Evolutionary conservation across 73 alveolate genomes (phyloP).

Genomic region (Paramecium caudatum): DNA sequence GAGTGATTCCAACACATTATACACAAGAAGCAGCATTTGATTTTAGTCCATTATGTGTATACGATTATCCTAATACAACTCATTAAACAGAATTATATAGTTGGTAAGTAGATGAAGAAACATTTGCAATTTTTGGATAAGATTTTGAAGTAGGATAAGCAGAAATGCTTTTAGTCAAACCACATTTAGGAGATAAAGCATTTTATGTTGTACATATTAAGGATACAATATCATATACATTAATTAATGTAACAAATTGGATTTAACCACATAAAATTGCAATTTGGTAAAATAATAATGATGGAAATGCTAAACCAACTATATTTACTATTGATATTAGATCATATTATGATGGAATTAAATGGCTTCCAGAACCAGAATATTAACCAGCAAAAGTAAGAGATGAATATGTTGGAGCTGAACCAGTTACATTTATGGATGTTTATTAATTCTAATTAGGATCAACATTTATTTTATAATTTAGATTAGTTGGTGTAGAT

Average conservation of each 20-base stretch:
- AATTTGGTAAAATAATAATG: conserved; percentile 54
- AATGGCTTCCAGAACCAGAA: conserved; percentile 51
- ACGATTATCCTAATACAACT: background rate
- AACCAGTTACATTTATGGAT: conserved; percentile 46
- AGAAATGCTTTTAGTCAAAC: conserved; percentile 12
- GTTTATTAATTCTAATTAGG: background rate
- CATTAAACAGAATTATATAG: background rate
- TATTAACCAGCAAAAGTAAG: conserved; percentile 18
- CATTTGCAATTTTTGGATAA: conserved; percentile 34
- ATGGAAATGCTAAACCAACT: conserved; percentile 43
- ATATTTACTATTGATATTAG: conserved; percentile 19
- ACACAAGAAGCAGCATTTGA: background rate
- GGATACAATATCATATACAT: background rate
- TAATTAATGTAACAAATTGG: conserved; percentile 63
- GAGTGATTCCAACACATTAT: background rate
- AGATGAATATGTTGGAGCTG: conserved; percentile 51
- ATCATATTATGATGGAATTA: background rate
- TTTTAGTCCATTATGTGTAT: background rate
- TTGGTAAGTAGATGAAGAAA: conserved; percentile 10
- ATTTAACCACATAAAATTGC: conserved; percentile 36
- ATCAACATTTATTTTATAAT: background rate
- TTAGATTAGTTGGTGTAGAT: conserved; percentile 45
- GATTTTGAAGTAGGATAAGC: conserved; percentile 50
- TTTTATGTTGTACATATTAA: background rate
- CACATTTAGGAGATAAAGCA: background rate